A percentile compares a stretch with the other conserved stretches of the same genome.
Evolutionary conservation across 768 basidiomycete genomes (phyloP).

Genomic region (Fomitopsis serialis): DNA sequence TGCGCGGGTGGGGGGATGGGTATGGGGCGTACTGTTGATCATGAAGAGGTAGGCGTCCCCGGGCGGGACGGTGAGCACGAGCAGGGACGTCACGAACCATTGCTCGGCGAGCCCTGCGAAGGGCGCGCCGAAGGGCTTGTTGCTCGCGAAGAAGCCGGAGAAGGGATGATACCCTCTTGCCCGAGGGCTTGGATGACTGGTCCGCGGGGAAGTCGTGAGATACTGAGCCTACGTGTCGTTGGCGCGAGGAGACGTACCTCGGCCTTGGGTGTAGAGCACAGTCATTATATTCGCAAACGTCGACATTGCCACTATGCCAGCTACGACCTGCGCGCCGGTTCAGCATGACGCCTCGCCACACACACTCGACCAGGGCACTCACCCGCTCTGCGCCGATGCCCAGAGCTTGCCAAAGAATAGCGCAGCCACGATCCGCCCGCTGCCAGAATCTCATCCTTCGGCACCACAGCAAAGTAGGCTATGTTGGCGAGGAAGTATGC

Average conservation of each 20-base stretch:
- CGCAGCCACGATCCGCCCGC: conserved; percentile 64
- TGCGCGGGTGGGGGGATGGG: not conserved
- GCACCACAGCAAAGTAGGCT: conserved; percentile 72
- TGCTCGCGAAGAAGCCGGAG: conserved; percentile 64
- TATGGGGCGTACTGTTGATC: conserved; percentile 45
- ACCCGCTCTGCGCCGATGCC: conserved; percentile 54
- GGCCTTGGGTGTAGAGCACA: conserved; percentile 58
- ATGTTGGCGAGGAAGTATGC: conserved; percentile 64
- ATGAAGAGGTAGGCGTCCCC: conserved; percentile 75
- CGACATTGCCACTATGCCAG: conserved; percentile 58
- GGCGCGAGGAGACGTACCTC: conserved; percentile 38
- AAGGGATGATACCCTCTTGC: conserved; percentile 65
- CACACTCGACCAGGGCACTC: conserved; percentile 3
- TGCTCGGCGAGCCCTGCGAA: conserved; percentile 57
- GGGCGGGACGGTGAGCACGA: conserved; percentile 53
- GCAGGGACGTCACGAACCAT: conserved; percentile 50
- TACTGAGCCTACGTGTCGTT: too few relatives aligned
- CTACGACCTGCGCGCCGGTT: conserved; percentile 39
- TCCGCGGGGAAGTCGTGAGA: not conserved
- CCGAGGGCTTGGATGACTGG: conserved; percentile 71
- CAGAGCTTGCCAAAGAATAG: conserved; percentile 73
- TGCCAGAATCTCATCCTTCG: conserved; percentile 60
- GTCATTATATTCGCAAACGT: conserved; percentile 61
- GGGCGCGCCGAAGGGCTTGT: conserved; percentile 66
- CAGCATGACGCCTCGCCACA: not conserved